phyloP scores from a whole-genome alignment of 805 yeast species.

The Candida sanyiensis region DNA sequence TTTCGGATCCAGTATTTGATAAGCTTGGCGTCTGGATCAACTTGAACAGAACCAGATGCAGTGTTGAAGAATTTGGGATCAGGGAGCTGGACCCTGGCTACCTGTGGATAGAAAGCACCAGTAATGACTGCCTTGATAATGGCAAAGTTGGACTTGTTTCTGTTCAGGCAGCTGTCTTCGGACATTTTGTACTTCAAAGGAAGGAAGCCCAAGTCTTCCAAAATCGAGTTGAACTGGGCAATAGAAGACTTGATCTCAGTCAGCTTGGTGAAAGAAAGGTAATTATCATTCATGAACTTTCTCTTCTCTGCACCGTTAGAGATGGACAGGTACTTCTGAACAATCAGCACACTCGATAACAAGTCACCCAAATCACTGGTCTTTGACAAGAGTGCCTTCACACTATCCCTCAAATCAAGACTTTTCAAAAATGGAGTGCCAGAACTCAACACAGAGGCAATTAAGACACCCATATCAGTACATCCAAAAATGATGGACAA shows the following conservation, averaged over 20 bases:
- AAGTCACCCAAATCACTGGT: slow-evolving; percentile 65
- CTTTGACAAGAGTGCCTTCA: slow-evolving; percentile 39
- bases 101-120: slow-evolving; percentile 77
- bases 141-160: slow-evolving; percentile 43
- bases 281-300: slow-evolving; percentile 50
- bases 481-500: slow-evolving; percentile 81
- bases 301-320: slow-evolving; percentile 26
- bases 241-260: slow-evolving; percentile 69
- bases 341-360: slow-evolving; percentile 58
- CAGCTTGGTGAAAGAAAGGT: slow-evolving; percentile 56
- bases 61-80: slow-evolving; percentile 69
- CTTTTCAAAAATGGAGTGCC: slow-evolving; percentile 70
- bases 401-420: slow-evolving; percentile 57
- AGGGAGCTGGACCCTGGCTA: slow-evolving; percentile 77
- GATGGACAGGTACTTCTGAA: slow-evolving; percentile 41
- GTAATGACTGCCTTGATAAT: slow-evolving; percentile 65
- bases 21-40: slow-evolving; percentile 75
- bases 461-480: slow-evolving; percentile 65
- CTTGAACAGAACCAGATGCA: slow-evolving; percentile 72
- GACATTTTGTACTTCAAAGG: slow-evolving; percentile 43
- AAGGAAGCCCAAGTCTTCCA: slow-evolving; percentile 74
- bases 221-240: slow-evolving; percentile 59
- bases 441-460: slow-evolving; percentile 71
- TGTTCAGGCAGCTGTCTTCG: slow-evolving; percentile 35
- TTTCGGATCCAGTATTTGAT: slow-evolving; percentile 71